Evolutionary conservation across 2,329 filamentous ascomycete species (phyloP).

Genomic region (Periconia sp.): DNA sequence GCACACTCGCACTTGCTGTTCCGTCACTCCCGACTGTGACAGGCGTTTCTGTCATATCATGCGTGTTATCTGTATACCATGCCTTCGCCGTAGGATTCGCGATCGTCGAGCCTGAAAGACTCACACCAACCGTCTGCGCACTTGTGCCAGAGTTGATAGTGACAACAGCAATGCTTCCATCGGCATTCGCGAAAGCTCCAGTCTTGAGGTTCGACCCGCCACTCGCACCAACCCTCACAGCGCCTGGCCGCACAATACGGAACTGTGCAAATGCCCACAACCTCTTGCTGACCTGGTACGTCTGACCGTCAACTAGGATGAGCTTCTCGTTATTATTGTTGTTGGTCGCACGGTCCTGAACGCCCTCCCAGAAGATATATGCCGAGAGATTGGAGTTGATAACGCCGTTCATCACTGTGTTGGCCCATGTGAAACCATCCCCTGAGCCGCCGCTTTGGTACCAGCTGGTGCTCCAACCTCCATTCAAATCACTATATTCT

Average conservation of each 20-base stretch:
- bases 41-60: constrained; percentile 23
- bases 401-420: constrained; percentile 59
- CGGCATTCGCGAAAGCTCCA: constrained; percentile 39
- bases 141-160: constrained; percentile 31
- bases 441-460: constrained; percentile 54
- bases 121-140: constrained; percentile 24
- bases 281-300: constrained; percentile 41
- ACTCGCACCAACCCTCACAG: constrained; percentile 41
- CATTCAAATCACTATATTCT: constrained; percentile 56
- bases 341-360: constrained; percentile 47
- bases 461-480: constrained; percentile 51
- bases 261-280: constrained; percentile 53
- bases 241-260: constrained; percentile 48
- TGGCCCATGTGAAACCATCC: constrained; percentile 64
- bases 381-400: constrained; percentile 57
- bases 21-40: constrained; percentile 28
- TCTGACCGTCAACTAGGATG: constrained; percentile 43
- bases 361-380: constrained; percentile 63
- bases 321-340: constrained; percentile 43
- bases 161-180: constrained; percentile 39
- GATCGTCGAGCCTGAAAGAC: constrained; percentile 8
- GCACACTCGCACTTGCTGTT: constrained; percentile 27
- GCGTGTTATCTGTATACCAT: constrained; percentile 34
- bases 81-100: constrained; percentile 20
- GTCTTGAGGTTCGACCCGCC: constrained; percentile 39